Percentiles rank a stretch among this genome's conserved stretches.
Conservation (phyloP, 179 eudicot species). For the Pouteria campechiana region DNA sequence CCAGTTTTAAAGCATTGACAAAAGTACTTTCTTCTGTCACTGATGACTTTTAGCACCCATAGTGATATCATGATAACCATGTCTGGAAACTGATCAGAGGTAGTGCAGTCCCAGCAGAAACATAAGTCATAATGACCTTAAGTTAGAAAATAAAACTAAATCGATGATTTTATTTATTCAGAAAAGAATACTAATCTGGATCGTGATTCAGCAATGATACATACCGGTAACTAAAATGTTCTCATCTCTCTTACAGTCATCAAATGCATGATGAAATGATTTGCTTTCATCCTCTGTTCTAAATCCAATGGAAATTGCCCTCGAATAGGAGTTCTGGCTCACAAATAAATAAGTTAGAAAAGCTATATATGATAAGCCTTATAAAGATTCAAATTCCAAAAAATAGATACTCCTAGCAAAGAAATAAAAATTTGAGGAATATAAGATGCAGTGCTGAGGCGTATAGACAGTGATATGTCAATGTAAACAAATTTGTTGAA, state of each 20-base stretch:
- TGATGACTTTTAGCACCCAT: no score
- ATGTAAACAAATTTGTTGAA: not conserved
- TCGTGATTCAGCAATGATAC: slow-evolving; percentile 1
- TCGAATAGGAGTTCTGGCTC: slow-evolving; percentile 59
- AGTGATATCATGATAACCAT: no score
- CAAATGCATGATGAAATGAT: slow-evolving; percentile 73
- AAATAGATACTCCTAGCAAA: not conserved
- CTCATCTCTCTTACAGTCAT: slow-evolving; percentile 62
- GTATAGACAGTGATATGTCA: not conserved
- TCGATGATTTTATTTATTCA: not conserved
- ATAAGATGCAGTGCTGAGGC: not conserved
- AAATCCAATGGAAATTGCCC: slow-evolving; percentile 58
- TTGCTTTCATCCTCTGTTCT: slow-evolving; percentile 58
- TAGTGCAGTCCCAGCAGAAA: no score
- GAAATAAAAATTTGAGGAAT: not conserved
- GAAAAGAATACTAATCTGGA: not conserved
- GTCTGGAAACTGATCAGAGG: no score
- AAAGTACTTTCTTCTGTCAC: no score
- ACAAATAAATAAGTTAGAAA: slow-evolving; percentile 9
- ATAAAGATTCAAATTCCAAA: not conserved
- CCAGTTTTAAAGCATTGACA: no score
- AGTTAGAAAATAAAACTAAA: not conserved
- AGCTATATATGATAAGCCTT: not conserved
- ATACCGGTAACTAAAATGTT: slow-evolving; percentile 47
- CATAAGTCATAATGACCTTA: no score